Evolutionary conservation across 495 filamentous ascomycete species (phyloP), one percentile per base, ranked within the genome.

Genomic region (Penicillium bovifimosum): DNA sequence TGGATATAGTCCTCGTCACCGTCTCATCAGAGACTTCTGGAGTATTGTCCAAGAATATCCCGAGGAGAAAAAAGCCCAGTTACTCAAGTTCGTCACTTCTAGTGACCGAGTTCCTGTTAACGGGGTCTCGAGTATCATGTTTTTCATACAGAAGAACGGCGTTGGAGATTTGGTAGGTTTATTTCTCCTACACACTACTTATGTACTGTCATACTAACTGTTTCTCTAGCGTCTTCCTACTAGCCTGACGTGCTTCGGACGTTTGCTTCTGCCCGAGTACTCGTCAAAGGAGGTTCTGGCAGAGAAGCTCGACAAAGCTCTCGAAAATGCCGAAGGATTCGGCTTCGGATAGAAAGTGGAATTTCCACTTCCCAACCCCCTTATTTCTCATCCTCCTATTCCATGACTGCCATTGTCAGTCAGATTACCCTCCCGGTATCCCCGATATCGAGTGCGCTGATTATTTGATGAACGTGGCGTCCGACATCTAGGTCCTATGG

Each of bases 31-130:
- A 5, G 80, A 88, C 51, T 96, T 98, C 68, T 98, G 93, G 93
- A 74, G 68, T 27, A 78, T 96, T 8, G 84, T 92, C 6, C 80
- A 77, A 49, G 58, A 64, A 7, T 96, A 84, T 63, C 75, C 84
- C 3, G 57, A 61, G 29, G 74, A 85, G n/a, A 77, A 78, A 41
- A 82, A 84, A 72, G 84, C 85, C 61, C 76, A 81, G 29, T 73
- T 98, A 41, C 74, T 98, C 48, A 91, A 96, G 65, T 98, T 98
- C 56, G 91, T 97, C 18, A 98, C 93, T 18, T 90, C 91, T 4
- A 91, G 85, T 66, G 91, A 96, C 65, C 82, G 93, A 8, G 76
- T 97, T 6, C 93, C 93, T 0, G 87, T 95, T 1, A 88, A 86
- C 33, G 92, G 92, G 9, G 79, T 88, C 53, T 76, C 77, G 53